Percentiles rank a stretch among this genome's conserved stretches.
Evolutionary conservation across 768 basidiomycete species (phyloP).

Genomic region (Suillus placidus): DNA sequence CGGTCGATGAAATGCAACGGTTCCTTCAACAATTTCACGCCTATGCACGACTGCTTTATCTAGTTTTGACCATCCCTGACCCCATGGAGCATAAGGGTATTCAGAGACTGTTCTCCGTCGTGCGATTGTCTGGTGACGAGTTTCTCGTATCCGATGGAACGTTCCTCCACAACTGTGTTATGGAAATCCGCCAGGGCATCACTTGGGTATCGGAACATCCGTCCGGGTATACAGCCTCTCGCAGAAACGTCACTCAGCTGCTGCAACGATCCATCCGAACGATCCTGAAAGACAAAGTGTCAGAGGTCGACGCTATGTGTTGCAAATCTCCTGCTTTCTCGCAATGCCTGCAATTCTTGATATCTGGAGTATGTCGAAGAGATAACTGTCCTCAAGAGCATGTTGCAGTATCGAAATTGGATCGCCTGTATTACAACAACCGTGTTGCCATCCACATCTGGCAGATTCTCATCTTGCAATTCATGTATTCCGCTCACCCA

Average conservation of each 20-base stretch:
- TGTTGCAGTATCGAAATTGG: constrained; percentile 25
- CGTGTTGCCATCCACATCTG: constrained; percentile 49
- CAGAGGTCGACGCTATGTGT: constrained; percentile 38
- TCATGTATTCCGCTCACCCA: constrained; percentile 23
- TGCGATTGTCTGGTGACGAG: constrained; percentile 28
- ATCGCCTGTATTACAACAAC: constrained; percentile 40
- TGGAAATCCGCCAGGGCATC: neutral
- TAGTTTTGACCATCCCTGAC: constrained; percentile 31
- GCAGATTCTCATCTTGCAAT: constrained; percentile 51
- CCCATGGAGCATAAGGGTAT: constrained; percentile 26
- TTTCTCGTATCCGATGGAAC: constrained; percentile 1
- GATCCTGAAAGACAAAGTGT: constrained; percentile 33
- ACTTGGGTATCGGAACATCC: neutral
- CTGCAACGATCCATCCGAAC: constrained; percentile 29
- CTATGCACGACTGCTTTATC: constrained; percentile 38
- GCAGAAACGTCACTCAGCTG: constrained; percentile 22
- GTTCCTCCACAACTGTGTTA: neutral
- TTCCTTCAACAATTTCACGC: constrained; percentile 37
- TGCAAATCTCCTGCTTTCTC: constrained; percentile 34
- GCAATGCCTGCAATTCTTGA: constrained; percentile 41
- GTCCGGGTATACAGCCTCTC: constrained; percentile 15
- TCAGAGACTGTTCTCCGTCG: constrained; percentile 40
- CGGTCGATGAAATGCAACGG: constrained; percentile 28
- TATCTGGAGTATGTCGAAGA: constrained; percentile 36
- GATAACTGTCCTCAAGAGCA: constrained; percentile 43